Conservation (phyloP, 1,284 basidiomycete species). For the Rhodotorula sp. region DNA sequence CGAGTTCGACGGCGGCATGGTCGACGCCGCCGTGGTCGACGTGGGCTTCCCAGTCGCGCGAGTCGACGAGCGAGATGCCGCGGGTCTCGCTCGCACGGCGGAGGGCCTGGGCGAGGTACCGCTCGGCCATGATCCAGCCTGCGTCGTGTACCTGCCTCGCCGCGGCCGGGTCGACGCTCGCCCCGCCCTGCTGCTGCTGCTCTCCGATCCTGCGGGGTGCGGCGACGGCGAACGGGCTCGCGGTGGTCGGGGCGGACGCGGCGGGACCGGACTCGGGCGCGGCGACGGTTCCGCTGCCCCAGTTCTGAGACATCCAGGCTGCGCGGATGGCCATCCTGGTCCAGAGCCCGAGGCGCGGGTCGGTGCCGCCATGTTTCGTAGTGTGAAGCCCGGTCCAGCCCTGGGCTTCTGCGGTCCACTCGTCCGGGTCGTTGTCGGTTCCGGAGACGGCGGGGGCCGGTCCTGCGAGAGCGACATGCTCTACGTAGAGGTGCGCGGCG, state of each 20-base stretch:
- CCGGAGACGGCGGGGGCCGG: conserved; percentile 9
- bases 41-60: conserved; percentile 16
- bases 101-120: conserved; percentile 42
- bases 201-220: neutral
- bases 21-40: conserved; percentile 32
- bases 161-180: neutral
- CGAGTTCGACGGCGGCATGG: conserved; percentile 42
- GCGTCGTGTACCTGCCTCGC: conserved; percentile 37
- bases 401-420: conserved; percentile 39
- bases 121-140: conserved; percentile 42
- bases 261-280: conserved; percentile 4
- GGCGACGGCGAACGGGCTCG: conserved; percentile 4
- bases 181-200: conserved; percentile 18
- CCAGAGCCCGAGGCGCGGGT: conserved; percentile 39
- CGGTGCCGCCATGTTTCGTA: conserved; percentile 41
- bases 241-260: neutral
- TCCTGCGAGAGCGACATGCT: conserved; percentile 32
- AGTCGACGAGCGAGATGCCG: conserved; percentile 33
- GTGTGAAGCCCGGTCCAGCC: conserved; percentile 42
- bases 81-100: conserved; percentile 17
- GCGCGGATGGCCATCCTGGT: conserved; percentile 41
- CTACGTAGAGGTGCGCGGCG: conserved; percentile 44
- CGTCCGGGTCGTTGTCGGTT: conserved; percentile 22
- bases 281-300: conserved; percentile 30
- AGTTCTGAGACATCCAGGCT: conserved; percentile 43